These are phyloP conservation scores for Diaporthe sp. DNA, from an alignment of 2,329 filamentous ascomycete species.

Conservation along the genomic window DNA sequence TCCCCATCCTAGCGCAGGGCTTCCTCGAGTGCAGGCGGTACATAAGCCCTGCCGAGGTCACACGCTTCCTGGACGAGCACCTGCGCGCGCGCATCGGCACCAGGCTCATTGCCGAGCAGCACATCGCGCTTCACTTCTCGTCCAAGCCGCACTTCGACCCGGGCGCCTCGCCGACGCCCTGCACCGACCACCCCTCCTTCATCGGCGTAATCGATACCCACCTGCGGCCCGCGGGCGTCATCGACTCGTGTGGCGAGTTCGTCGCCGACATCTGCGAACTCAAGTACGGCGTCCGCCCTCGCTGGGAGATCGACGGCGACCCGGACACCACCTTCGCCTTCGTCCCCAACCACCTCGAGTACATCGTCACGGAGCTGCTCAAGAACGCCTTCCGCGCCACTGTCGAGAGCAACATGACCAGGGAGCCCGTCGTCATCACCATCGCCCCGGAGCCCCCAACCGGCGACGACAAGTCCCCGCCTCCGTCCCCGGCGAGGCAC, in stretches of 20 bases:
- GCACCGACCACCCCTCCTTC: slow-evolving; percentile 72
- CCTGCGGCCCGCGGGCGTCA: slow-evolving; percentile 82
- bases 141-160: slow-evolving; percentile 77
- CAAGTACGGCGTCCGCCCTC: slow-evolving; percentile 90
- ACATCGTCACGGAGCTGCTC: slow-evolving; percentile 94
- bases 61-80: slow-evolving; percentile 92
- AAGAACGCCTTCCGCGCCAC: slow-evolving; percentile 98
- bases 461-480: slow-evolving; percentile 19
- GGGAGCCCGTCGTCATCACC: slow-evolving; percentile 89
- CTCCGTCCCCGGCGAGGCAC: slow-evolving; percentile 44
- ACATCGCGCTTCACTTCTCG: slow-evolving; percentile 87
- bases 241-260: slow-evolving; percentile 87
- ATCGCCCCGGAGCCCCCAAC: slow-evolving; percentile 78
- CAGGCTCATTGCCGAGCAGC: slow-evolving; percentile 93
- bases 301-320: slow-evolving; percentile 85
- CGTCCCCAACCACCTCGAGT: slow-evolving; percentile 95
- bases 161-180: slow-evolving; percentile 61
- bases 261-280: slow-evolving; percentile 97
- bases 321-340: slow-evolving; percentile 91
- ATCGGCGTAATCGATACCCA: slow-evolving; percentile 97
- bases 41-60: slow-evolving; percentile 86
- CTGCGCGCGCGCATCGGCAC: slow-evolving; percentile 94
- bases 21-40: slow-evolving; percentile 96
- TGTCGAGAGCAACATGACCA: slow-evolving; percentile 83
- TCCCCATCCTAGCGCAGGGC: slow-evolving; percentile 89